Base-by-base conservation (phyloP, 768 basidiomycete genomes). In the Macrolepiota fuliginosa region DNA sequence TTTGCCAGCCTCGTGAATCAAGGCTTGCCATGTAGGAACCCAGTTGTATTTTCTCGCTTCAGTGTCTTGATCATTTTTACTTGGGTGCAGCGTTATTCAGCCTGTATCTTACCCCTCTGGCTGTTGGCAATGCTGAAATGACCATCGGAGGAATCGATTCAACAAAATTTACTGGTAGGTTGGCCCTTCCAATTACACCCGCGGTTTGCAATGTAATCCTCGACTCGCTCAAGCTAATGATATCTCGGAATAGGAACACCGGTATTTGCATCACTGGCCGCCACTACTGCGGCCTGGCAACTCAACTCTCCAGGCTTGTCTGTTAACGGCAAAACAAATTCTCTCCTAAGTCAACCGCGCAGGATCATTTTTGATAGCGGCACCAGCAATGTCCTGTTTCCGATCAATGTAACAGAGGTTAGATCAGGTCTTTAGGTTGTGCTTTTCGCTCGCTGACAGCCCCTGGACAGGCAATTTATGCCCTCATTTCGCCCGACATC, bases 401-500 rank as follows among this genome's bases (percentile, higher is more conserved):
- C 79, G 49, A 79, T 81, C 22, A 67, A 69, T 40, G 83, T 81
- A 22, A 73, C 84, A 9, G 77, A 82, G 70, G 83, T 79, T 65
- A 63, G 63, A 49, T 58, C 46, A 24, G 54, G 29, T 49, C n/a
- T 47, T 42, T 29, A 40, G n/a, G 52, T 46, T 51, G 53, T 17
- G 37, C 35, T 54, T 39, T 61, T 24, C 53, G 59, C 49, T 32
- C 27, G 32, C 64, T 56, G 25, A 67, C 58, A 49, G 25, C 29
- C 29, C 49, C 47, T 63, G 6, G 4, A 55, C 66, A 85, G 80
- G 82, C 81, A 10, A 81, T 86, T 57, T 83, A 85, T 66, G 77
- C 83, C 27, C 74, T 82, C 63, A 85, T 86, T 58, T 85, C 84
- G n/a, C 77, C 82, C 32, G 71, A 82, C 63, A 85, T 87, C 69